A percentile compares a stretch with the other conserved stretches of the same genome.
phyloP scores from a whole-genome alignment of 176 grass and related monocot genomes.

The Ensete glaucum region DNA sequence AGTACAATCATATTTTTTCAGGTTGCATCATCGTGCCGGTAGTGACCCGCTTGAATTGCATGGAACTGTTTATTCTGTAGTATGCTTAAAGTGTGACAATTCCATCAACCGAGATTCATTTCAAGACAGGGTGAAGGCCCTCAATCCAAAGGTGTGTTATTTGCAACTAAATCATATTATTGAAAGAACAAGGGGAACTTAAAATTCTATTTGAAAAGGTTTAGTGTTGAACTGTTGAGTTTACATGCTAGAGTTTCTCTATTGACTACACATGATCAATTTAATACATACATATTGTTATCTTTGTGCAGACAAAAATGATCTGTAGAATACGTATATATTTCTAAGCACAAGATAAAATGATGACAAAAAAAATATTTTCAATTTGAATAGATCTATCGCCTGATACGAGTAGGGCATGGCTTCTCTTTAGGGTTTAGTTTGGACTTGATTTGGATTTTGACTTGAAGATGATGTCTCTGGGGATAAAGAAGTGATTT shows the following conservation, averaged over 20 bases:
- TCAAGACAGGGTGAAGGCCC: conserved; percentile 67
- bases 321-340: no score
- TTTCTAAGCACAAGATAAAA: no score
- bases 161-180: conserved; percentile 6
- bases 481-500: no score
- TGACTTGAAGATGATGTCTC: no score
- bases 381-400: no score
- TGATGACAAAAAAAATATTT: no score
- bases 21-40: conserved; percentile 81
- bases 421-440: no score
- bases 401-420: no score
- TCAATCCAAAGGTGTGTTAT: conserved; percentile 80
- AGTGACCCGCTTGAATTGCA: conserved; percentile 86
- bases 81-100: conserved; percentile 67
- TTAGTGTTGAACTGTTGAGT: background rate
- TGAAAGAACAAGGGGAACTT: background rate
- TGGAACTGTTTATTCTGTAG: conserved; percentile 70
- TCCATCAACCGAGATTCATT: conserved; percentile 58
- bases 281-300: no score
- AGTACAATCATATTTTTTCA: conserved; percentile 18
- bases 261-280: background rate
- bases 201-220: background rate
- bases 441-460: no score
- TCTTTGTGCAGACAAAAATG: no score
- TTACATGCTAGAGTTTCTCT: background rate